Base-by-base conservation (phyloP, 306 rosid genomes). In the Pyrus communis region DNA sequence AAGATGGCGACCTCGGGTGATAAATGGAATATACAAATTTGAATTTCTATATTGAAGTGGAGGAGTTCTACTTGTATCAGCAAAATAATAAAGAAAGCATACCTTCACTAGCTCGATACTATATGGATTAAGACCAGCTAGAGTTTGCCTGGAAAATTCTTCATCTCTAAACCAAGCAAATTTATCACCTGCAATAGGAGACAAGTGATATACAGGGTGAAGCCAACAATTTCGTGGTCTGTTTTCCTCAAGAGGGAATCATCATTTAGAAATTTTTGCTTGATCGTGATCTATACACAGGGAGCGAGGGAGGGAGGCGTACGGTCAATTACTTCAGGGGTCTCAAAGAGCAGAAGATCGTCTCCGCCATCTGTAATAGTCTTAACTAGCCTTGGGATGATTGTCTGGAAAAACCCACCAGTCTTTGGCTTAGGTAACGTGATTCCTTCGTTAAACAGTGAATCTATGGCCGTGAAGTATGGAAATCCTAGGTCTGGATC, bases 101-200 rank as follows among this genome's bases (percentile, higher is more conserved):
- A 86, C 89, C 84, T 77, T 78, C 23, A 86, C 76, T 71, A 86
- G 73, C 9, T 65, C 71, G 9, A 83, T 75, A 68, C 79, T 54
- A 19, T 42, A 81, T 45, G 89, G 89, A 33, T 86, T 83, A 22
- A 83, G 85, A 19, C 89, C 89, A 10, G 89, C 81, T 55, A 86
- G 80, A 22, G 89, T 86, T 38, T 86, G 87, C 69, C 87, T 46
- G 25, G 85, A 84, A 81, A 86, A 86, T 40, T 86, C 87, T 51
- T 86, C 85, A 59, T 83, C 89, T 33, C 72, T 77, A 9, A 82
- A 83, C 89, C 85, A 83, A 27, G 80, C 25, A 33, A 86, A 76
- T 33, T 83, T 86, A 33, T 86, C 87, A 45, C 89, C 87, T 86
- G 78, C 25, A 73, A 33, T 9, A 23, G 19, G 40, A 22, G 18